These are phyloP conservation scores for Ophiostoma angusticollis DNA, from an alignment of 2,329 filamentous ascomycete species.

Conservation along the genomic window DNA sequence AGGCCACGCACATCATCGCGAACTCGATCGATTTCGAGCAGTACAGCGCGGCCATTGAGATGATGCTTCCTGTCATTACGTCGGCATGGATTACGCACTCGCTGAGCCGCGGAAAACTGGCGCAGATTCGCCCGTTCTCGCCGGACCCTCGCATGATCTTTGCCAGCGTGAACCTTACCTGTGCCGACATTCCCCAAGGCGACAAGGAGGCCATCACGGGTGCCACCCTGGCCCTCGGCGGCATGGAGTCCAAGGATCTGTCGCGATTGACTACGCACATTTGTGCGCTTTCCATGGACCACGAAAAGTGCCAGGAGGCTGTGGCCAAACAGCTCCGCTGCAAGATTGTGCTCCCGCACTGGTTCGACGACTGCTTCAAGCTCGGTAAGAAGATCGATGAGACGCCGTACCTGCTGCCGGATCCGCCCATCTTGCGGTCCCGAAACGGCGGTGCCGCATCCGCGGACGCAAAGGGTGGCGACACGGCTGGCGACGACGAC, in stretches of 20 bases:
- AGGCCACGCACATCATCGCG: conserved; percentile 46
- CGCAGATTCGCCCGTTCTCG: conserved; percentile 71
- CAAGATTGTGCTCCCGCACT: conserved; percentile 86
- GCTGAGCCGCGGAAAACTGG: conserved; percentile 54
- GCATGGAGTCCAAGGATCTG: conserved; percentile 60
- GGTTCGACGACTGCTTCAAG: conserved; percentile 95
- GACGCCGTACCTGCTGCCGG: conserved; percentile 68
- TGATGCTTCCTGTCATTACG: conserved; percentile 74
- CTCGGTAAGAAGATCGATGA: conserved; percentile 87
- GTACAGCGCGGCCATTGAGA: conserved; percentile 59
- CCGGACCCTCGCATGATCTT: conserved; percentile 88
- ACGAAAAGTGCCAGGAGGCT: conserved; percentile 56
- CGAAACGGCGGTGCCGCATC: conserved; percentile 25
- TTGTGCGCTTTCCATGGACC: conserved; percentile 64
- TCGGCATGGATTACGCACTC: conserved; percentile 68
- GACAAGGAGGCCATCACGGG: conserved; percentile 90
- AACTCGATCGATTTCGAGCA: conserved; percentile 85
- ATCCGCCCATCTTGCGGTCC: conserved; percentile 64
- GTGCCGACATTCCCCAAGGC: conserved; percentile 68
- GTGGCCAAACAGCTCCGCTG: conserved; percentile 52
- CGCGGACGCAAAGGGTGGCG: too few relatives aligned
- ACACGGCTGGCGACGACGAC: conserved; percentile 6
- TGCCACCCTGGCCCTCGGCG: conserved; percentile 79
- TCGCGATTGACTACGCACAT: conserved; percentile 75
- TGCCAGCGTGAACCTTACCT: conserved; percentile 69